Conservation (phyloP, 2,329 filamentous ascomycete species). For the Microdochium bolleyi region DNA sequence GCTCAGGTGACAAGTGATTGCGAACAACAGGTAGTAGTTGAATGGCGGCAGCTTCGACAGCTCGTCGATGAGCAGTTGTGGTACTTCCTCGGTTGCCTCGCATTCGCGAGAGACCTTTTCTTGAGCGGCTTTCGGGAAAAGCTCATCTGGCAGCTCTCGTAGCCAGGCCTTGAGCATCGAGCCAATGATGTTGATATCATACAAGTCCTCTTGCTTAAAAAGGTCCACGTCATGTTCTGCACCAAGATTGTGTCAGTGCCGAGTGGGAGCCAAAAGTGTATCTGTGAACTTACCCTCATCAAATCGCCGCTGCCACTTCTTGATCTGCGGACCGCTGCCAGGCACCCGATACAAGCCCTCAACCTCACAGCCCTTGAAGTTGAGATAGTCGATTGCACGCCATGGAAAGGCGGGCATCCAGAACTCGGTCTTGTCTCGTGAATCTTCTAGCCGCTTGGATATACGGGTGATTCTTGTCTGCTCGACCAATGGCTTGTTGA, state of each 20-base stretch:
- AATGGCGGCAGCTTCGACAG: conserved; percentile 91
- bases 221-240: conserved; percentile 81
- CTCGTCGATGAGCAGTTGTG: conserved; percentile 81
- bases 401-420: conserved; percentile 98
- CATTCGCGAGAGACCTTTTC: conserved; percentile 75
- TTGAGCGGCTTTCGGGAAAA: conserved; percentile 81
- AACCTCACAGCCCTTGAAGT: conserved; percentile 88
- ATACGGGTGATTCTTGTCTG: conserved; percentile 89
- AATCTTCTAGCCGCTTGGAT: conserved; percentile 79
- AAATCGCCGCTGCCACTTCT: conserved; percentile 88
- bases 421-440: conserved; percentile 91
- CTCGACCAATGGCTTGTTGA: conserved; percentile 79
- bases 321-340: conserved; percentile 82
- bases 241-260: neutral
- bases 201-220: conserved; percentile 78
- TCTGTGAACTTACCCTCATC: conserved; percentile 75
- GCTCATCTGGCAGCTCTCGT: conserved; percentile 85
- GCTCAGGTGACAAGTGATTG: conserved; percentile 92
- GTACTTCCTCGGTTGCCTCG: conserved; percentile 68
- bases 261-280: no score
- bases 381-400: conserved; percentile 92
- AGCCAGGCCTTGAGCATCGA: conserved; percentile 97
- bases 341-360: conserved; percentile 91
- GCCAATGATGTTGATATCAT: conserved; percentile 93
- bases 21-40: conserved; percentile 96